Base-by-base conservation (phyloP, 176 grass and related monocot species). In the Neostapfia colusana region DNA sequence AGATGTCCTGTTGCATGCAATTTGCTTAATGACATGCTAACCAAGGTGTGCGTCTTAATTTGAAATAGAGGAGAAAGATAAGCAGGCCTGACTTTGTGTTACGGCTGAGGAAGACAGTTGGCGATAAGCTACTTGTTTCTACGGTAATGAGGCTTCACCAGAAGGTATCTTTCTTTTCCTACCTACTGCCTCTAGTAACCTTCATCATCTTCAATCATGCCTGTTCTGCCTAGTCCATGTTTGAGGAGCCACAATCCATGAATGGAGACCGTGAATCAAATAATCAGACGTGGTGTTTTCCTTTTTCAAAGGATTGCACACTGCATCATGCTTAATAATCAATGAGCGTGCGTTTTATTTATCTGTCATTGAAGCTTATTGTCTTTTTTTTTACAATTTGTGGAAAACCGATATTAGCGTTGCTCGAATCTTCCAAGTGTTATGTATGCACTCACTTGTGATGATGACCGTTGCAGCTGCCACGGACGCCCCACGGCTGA, bases 91-190 rank as follows among this genome's bases (percentile, higher is more conserved):
- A 96, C 40, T 41, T 96, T 17, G 78, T 92, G 56, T 68, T 79
- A 64, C 51, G 56, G 34, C 64, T 92, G 67, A 90, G 87, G 79
- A 81, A 88, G 34, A 86, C 90, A 65, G 58, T 92, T 40, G 89
- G 93, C 23, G 93, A 96, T 70, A 85, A 88, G 73, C 63, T 96
- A 38, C 68, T 96, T 76, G 72, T 88, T 83, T 90, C 93, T 24
- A 90, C 84, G 34, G 86, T 92, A 64, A 9, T 75, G 87, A 86
- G 81, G 48, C 87, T 92, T 57, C 89, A 96, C 36, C 84, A 87
- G 45, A 90, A 92, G 92, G 92, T 91, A 73, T 54, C 16, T 67
- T 72, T 37, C 21, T 10, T 20, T 51, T 67, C 5, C 23, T 14
- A 14, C 14, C 18, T 77, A 2, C 39, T 60, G 10, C 34, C 56